Percentiles rank a stretch among this genome's conserved stretches.
These are phyloP conservation scores for Russula dissimulans DNA, from an alignment of 768 basidiomycete species.

Conservation along the genomic window DNA sequence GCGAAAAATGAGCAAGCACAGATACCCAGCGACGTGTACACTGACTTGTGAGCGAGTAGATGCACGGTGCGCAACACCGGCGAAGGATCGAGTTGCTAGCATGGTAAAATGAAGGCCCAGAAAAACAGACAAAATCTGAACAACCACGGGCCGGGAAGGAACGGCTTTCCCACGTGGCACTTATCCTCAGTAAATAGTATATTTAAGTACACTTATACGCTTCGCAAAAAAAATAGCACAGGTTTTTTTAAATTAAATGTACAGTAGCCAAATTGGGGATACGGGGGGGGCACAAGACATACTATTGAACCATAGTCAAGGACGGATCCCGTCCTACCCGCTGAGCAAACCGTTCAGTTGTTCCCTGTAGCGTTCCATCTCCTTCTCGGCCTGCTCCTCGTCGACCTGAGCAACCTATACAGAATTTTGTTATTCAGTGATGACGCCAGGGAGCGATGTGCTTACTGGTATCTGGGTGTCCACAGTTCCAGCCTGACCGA, in stretches of 20 bases:
- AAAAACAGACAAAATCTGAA: conserved; percentile 5
- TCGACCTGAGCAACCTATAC: conserved; percentile 52
- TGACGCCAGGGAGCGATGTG: conserved; percentile 13
- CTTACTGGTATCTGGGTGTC: conserved; percentile 69
- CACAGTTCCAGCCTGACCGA: conserved; percentile 76
- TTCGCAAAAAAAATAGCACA: too few relatives aligned
- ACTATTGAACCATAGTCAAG: neutral
- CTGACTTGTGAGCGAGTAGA: conserved; percentile 41
- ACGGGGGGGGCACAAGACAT: neutral
- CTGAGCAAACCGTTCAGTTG: conserved; percentile 84
- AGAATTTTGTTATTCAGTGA: neutral
- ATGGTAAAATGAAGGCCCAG: conserved; percentile 31
- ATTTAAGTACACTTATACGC: too few relatives aligned
- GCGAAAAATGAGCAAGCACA: conserved; percentile 12
- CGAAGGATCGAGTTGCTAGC: conserved; percentile 50
- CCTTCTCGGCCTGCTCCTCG: conserved; percentile 78
- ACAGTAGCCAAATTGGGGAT: neutral
- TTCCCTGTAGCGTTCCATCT: conserved; percentile 84
- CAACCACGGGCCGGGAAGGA: neutral
- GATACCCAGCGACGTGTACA: neutral
- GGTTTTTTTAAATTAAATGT: neutral
- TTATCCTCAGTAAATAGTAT: too few relatives aligned
- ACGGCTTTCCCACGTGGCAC: neutral
- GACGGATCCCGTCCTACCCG: conserved; percentile 25
- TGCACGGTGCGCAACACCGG: conserved; percentile 47